Conservation (phyloP, 805 yeast genomes). For the Metschnikowia lunata region DNA sequence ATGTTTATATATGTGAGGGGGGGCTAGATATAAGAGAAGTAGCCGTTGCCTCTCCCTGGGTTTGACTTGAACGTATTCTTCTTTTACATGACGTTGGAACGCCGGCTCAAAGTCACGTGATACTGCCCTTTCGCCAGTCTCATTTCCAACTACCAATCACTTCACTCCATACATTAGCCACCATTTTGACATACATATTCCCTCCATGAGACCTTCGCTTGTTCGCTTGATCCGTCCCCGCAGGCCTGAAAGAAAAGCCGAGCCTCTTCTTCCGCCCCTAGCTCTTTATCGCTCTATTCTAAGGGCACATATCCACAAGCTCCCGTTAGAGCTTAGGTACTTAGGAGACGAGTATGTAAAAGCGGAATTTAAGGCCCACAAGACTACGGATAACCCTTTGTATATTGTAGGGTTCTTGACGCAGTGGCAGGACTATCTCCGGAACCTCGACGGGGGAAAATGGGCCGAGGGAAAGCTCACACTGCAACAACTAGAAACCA, state of each 20-base stretch:
- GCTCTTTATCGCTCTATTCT: constrained; percentile 73
- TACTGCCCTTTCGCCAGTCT: no score
- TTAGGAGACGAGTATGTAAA: constrained; percentile 89
- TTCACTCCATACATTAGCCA: no score
- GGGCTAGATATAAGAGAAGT: no score
- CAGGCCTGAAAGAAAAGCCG: constrained; percentile 35
- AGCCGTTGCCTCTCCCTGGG: no score
- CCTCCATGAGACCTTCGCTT: constrained; percentile 35
- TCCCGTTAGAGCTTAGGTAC: constrained; percentile 67
- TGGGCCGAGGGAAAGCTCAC: constrained; percentile 50
- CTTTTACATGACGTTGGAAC: no score
- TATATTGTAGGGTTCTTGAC: constrained; percentile 91
- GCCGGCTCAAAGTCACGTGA: no score
- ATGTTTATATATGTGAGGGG: no score
- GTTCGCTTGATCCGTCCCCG: constrained; percentile 35
- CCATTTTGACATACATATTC: neutral
- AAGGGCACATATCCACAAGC: constrained; percentile 62
- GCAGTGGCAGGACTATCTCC: constrained; percentile 87
- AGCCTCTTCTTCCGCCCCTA: constrained; percentile 74
- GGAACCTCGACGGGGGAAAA: constrained; percentile 45
- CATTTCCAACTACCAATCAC: no score
- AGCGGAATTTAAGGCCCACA: constrained; percentile 84
- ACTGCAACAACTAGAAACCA: constrained; percentile 62
- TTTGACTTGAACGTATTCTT: no score
- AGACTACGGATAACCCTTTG: constrained; percentile 76